Evolutionary conservation across 192 early-diverging fungal genomes (phyloP).

Genomic region (Entophlyctis luteolus): DNA sequence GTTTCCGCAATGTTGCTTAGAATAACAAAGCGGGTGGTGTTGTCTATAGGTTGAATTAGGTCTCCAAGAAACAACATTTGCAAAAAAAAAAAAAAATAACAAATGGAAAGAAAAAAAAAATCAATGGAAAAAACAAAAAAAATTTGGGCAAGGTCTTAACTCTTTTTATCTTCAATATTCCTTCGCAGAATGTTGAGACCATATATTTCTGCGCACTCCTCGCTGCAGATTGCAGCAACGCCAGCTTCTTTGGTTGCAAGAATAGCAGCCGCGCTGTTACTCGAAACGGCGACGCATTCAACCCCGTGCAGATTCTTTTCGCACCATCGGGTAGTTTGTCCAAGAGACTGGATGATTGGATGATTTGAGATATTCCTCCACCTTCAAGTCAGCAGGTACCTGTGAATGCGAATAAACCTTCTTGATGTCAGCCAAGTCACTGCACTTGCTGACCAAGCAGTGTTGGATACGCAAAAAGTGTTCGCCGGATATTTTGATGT

Average conservation of each 20-base stretch:
- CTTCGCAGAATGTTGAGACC: slow-evolving; percentile 69
- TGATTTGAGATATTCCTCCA: not conserved
- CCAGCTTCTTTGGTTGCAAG: slow-evolving; percentile 70
- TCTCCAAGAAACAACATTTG: not conserved
- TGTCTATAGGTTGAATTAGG: slow-evolving; percentile 35
- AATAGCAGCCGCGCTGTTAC: slow-evolving; percentile 86
- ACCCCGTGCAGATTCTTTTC: slow-evolving; percentile 33
- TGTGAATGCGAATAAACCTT: slow-evolving; percentile 67
- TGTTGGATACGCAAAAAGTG: slow-evolving; percentile 80
- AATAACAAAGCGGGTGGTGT: slow-evolving; percentile 92
- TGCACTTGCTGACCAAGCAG: slow-evolving; percentile 65
- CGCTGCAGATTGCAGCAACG: slow-evolving; percentile 78
- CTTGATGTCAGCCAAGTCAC: slow-evolving; percentile 57
- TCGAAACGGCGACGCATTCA: slow-evolving; percentile 68
- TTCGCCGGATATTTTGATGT: slow-evolving; percentile 70
- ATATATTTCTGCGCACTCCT: slow-evolving; percentile 74
- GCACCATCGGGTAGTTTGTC: slow-evolving; percentile 15
- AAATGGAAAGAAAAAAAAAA: not conserved
- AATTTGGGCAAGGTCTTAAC: too few relatives aligned
- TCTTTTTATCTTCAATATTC: slow-evolving; percentile 74
- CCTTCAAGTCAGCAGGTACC: too few relatives aligned
- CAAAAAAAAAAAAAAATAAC: not conserved
- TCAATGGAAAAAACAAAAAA: too few relatives aligned
- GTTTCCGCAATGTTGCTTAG: slow-evolving; percentile 64
- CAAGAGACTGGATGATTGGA: slow-evolving; percentile 2